These are phyloP conservation scores for Talaromyces trachyspermus DNA, from an alignment of 495 filamentous ascomycete genomes.

Conservation along the genomic window DNA sequence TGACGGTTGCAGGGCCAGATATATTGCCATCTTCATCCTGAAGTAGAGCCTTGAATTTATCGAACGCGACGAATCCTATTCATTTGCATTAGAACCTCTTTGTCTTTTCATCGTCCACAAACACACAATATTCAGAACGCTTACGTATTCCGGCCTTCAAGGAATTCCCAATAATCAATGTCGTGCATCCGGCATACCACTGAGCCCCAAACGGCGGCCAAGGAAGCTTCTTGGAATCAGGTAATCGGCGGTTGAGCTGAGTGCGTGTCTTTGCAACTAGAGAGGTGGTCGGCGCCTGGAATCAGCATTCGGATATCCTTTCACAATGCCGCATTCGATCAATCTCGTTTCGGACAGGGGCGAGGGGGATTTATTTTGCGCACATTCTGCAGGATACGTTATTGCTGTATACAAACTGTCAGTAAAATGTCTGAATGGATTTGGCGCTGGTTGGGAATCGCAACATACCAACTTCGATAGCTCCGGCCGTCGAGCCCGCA, in stretches of 20 bases:
- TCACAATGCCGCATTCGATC: no score
- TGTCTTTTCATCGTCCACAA: not conserved
- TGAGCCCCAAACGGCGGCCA: conserved; percentile 90
- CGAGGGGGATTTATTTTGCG: conserved; percentile 11
- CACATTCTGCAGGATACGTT: conserved; percentile 96
- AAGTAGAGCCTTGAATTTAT: conserved; percentile 78
- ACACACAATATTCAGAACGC: no score
- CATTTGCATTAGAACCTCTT: no score
- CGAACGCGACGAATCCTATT: conserved; percentile 89
- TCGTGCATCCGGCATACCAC: conserved; percentile 98
- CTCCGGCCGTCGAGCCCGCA: conserved; percentile 83
- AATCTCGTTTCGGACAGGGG: not conserved
- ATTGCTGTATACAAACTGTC: conserved; percentile 75
- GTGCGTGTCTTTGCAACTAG: conserved; percentile 88
- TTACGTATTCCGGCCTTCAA: conserved; percentile 89
- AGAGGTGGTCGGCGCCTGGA: conserved; percentile 15
- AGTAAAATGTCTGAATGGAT: not conserved
- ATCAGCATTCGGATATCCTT: no score
- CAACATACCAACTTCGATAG: conserved; percentile 77
- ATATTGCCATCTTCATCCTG: conserved; percentile 82
- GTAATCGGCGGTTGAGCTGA: conserved; percentile 82
- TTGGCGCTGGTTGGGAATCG: no score
- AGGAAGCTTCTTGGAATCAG: conserved; percentile 77
- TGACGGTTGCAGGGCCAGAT: conserved; percentile 80
- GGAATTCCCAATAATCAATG: conserved; percentile 92